Evolutionary conservation across 2,329 filamentous ascomycete species (phyloP).

Genomic region (Exserohilum turcica): DNA sequence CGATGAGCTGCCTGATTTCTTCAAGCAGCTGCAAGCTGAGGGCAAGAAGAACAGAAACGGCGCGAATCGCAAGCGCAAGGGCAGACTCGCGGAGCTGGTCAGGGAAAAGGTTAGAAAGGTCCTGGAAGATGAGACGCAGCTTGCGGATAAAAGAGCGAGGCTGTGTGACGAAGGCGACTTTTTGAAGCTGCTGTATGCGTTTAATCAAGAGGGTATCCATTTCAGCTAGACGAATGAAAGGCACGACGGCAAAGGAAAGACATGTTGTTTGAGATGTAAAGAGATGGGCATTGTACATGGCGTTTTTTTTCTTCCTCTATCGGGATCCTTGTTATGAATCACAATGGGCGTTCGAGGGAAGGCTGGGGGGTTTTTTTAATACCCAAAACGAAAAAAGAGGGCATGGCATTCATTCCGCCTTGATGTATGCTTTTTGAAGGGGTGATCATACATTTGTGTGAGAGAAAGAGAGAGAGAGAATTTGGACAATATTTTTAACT

Average conservation of each 20-base stretch:
- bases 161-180: constrained; percentile 95
- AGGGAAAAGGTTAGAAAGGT: constrained; percentile 85
- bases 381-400: not conserved
- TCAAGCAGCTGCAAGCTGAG: constrained; percentile 66
- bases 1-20: constrained; percentile 81
- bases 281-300: constrained; percentile 8
- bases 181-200: constrained; percentile 76
- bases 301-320: not conserved
- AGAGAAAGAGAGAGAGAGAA: not conserved
- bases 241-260: not conserved
- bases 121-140: constrained; percentile 76
- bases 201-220: constrained; percentile 92
- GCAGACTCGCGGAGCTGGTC: constrained; percentile 80
- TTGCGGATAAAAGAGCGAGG: constrained; percentile 80
- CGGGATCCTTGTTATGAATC: not conserved
- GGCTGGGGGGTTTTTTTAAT: not conserved
- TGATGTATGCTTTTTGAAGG: not conserved
- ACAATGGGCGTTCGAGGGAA: not conserved
- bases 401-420: not conserved
- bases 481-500: constrained; percentile 7
- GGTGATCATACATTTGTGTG: not conserved
- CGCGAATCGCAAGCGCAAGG: constrained; percentile 72
- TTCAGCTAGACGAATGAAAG: constrained; percentile 69
- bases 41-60: constrained; percentile 47
- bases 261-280: not conserved